phyloP scores from a whole-genome alignment of 768 basidiomycete species.

The Collybia nuda region DNA sequence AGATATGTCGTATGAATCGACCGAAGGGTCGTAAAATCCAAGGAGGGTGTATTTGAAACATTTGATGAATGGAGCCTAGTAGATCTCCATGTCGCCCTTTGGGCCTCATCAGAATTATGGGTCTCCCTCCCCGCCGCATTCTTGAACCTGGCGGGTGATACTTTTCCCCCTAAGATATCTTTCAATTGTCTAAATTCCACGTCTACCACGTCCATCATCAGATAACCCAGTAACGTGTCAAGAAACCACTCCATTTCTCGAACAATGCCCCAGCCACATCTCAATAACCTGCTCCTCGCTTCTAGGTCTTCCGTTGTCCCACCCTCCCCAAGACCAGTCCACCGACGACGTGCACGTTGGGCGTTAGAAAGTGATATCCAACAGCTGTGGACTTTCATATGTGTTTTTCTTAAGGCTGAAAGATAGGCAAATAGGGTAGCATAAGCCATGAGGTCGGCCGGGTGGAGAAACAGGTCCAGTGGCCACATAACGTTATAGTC shows the following conservation, averaged over 20 bases:
- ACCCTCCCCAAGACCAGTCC: constrained; percentile 87
- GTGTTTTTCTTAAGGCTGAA: constrained; percentile 81
- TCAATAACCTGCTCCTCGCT: constrained; percentile 60
- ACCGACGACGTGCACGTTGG: constrained; percentile 79
- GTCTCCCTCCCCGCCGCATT: not conserved
- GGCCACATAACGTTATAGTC: constrained; percentile 82
- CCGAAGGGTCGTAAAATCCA: constrained; percentile 88
- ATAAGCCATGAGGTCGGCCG: constrained; percentile 73
- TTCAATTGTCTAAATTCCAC: constrained; percentile 77
- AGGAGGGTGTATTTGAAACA: constrained; percentile 28
- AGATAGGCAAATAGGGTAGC: constrained; percentile 79
- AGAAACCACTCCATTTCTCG: constrained; percentile 92
- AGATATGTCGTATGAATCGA: constrained; percentile 81
- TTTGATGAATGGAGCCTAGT: constrained; percentile 21
- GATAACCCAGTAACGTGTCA: constrained; percentile 78
- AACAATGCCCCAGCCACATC: constrained; percentile 86
- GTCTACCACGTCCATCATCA: constrained; percentile 90
- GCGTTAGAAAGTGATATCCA: constrained; percentile 87
- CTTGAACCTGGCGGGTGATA: constrained; percentile 4
- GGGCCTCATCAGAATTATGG: not conserved
- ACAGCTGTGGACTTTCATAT: constrained; percentile 73
- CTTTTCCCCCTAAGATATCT: constrained; percentile 45
- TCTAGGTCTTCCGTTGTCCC: constrained; percentile 73
- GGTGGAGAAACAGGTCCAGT: constrained; percentile 83
- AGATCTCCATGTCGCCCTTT: not conserved